Evolutionary conservation across 2,329 filamentous ascomycete genomes (phyloP).

Genomic region (Penicillium rolfsii): DNA sequence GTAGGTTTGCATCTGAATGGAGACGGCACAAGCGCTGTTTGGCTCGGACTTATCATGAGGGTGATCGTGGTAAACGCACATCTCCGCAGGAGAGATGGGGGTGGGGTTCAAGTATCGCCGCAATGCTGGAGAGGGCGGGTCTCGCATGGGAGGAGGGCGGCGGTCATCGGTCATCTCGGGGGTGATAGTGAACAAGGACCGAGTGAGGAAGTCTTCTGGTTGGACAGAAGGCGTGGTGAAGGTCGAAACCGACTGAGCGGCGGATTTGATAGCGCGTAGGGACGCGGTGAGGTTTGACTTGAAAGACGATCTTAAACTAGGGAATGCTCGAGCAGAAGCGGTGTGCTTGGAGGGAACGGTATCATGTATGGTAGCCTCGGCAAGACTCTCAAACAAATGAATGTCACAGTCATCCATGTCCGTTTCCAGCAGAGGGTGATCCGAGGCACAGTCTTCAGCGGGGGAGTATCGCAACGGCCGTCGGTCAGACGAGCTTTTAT

Average conservation of each 20-base stretch:
- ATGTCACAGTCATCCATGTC: constrained; percentile 27
- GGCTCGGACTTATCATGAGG: constrained; percentile 39
- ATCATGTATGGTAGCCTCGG: constrained; percentile 18
- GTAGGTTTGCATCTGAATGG: constrained; percentile 68
- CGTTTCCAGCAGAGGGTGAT: constrained; percentile 60
- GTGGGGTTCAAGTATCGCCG: constrained; percentile 65
- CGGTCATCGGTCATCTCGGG: constrained; percentile 64
- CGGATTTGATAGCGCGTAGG: constrained; percentile 63
- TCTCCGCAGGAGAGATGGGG: constrained; percentile 50
- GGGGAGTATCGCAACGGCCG: constrained; percentile 54
- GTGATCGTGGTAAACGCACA: constrained; percentile 49
- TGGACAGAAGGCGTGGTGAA: constrained; percentile 57
- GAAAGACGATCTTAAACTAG: constrained; percentile 55
- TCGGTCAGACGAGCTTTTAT: constrained; percentile 42
- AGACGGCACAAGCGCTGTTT: constrained; percentile 50
- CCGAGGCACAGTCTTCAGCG: constrained; percentile 58
- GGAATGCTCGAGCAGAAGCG: constrained; percentile 39
- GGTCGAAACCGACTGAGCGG: constrained; percentile 64
- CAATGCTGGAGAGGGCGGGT: constrained; percentile 59
- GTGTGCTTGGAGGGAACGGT: constrained; percentile 23
- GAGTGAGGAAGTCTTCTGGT: constrained; percentile 63
- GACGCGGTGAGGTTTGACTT: constrained; percentile 68
- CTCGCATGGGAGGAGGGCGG: constrained; percentile 58
- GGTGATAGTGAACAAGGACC: constrained; percentile 59
- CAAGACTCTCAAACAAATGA: constrained; percentile 27